A percentile compares a stretch with the other conserved stretches of the same genome.
Conservation (phyloP, 495 filamentous ascomycete genomes). For the Neurospora discreta region DNA sequence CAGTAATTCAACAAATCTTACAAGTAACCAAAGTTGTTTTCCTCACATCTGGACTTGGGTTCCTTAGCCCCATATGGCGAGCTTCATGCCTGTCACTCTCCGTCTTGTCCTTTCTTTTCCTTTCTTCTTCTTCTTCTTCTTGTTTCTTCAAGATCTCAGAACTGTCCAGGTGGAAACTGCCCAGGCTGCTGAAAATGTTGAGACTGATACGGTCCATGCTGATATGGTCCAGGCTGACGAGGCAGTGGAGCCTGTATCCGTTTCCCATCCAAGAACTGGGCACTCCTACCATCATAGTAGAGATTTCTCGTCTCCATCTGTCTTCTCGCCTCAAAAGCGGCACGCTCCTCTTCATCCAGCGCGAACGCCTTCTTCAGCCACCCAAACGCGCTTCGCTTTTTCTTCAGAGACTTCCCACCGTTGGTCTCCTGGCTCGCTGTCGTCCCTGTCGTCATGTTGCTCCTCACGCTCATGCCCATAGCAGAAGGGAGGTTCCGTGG, state of each 20-base stretch:
- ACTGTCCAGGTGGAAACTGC: background rate
- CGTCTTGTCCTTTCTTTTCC: background rate
- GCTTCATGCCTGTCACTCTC: background rate
- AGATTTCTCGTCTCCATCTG: constrained; percentile 25
- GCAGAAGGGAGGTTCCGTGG: constrained; percentile 34
- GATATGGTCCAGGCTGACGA: background rate
- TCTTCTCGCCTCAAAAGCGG: constrained; percentile 37
- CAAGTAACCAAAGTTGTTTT: background rate
- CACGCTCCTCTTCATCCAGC: constrained; percentile 44
- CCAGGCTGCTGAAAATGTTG: background rate
- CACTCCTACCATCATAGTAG: constrained; percentile 32
- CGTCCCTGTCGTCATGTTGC: constrained; percentile 27
- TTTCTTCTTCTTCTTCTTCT: background rate
- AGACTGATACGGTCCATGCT: background rate
- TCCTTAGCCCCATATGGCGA: background rate
- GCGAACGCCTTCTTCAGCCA: constrained; percentile 50
- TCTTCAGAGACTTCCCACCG: constrained; percentile 33
- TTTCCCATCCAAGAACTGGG: constrained; percentile 34
- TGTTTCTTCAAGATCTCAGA: background rate
- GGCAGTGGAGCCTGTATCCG: constrained; percentile 13
- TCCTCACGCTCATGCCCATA: constrained; percentile 43
- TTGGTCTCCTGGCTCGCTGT: constrained; percentile 6
- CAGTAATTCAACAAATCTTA: background rate
- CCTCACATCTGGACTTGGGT: background rate
- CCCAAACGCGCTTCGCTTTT: constrained; percentile 48